A percentile compares a stretch with the other conserved stretches of the same genome.
Evolutionary conservation across 208 protist genomes (phyloP).

Genomic region (Trypanosoma brucei): DNA sequence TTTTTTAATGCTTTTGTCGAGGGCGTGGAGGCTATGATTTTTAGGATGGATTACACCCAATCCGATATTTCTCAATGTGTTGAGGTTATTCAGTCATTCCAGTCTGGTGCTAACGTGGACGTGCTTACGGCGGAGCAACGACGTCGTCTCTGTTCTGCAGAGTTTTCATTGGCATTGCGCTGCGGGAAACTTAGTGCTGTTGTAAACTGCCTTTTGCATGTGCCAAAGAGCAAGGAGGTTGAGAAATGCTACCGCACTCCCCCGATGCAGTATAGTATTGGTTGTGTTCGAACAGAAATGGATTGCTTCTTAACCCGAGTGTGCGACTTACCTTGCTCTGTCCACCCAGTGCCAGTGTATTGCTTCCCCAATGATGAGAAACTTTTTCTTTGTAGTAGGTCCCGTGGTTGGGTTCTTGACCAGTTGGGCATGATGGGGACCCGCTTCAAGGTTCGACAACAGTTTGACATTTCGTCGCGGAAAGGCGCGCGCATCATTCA

Average conservation of each 20-base stretch:
- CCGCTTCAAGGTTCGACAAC: slow-evolving; percentile 19
- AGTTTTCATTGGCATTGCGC: slow-evolving; percentile 53
- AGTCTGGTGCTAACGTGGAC: slow-evolving; percentile 21
- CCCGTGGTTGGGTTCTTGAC: slow-evolving; percentile 22
- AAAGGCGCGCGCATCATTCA: slow-evolving; percentile 22
- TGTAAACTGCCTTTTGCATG: slow-evolving; percentile 36
- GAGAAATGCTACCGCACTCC: slow-evolving; percentile 22
- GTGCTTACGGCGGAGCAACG: slow-evolving; percentile 19
- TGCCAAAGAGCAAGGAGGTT: slow-evolving; percentile 7
- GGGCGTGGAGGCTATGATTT: slow-evolving; percentile 41
- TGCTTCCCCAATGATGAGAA: slow-evolving; percentile 23
- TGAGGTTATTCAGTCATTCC: slow-evolving; percentile 54
- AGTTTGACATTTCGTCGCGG: slow-evolving; percentile 17
- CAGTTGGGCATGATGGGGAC: slow-evolving; percentile 46
- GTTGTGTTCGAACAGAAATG: slow-evolving; percentile 21
- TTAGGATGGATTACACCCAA: slow-evolving; percentile 6
- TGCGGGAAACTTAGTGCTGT: slow-evolving; percentile 52
- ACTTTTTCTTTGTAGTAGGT: slow-evolving; percentile 21
- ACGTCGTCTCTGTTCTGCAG: slow-evolving; percentile 26
- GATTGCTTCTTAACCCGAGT: slow-evolving; percentile 29
- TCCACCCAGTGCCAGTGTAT: slow-evolving; percentile 17
- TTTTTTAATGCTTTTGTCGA: slow-evolving; percentile 49
- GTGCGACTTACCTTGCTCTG: slow-evolving; percentile 22
- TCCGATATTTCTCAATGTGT: slow-evolving; percentile 35
- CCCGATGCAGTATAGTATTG: slow-evolving; percentile 13